phyloP scores from a whole-genome alignment of 1,284 basidiomycete genomes.

The Austroboletus olivaceoglutinosus region DNA sequence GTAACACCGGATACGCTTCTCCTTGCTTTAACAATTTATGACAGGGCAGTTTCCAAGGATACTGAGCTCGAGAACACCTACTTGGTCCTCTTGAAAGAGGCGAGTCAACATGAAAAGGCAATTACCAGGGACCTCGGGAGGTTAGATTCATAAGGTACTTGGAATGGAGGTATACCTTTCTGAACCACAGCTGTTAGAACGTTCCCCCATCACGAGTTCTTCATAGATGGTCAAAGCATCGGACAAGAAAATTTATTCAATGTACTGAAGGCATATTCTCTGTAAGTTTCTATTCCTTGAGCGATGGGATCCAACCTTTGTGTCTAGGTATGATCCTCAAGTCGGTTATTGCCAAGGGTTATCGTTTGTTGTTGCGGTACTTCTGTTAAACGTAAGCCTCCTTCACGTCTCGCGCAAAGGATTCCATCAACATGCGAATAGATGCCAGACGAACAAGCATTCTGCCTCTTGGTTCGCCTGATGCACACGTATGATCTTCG shows the following conservation, averaged over 20 bases:
- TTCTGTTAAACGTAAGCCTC: slow-evolving; percentile 80
- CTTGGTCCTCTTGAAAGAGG: slow-evolving; percentile 78
- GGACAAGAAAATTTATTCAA: slow-evolving; percentile 98
- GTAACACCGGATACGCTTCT: slow-evolving; percentile 8
- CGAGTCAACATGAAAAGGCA: slow-evolving; percentile 88
- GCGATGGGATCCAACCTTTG: slow-evolving; percentile 6
- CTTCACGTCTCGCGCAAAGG: background rate
- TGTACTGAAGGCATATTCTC: slow-evolving; percentile 94
- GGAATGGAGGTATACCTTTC: slow-evolving; percentile 5
- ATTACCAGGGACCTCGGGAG: slow-evolving; percentile 90
- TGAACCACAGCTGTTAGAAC: slow-evolving; percentile 52
- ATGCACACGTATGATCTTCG: slow-evolving; percentile 97
- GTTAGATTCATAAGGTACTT: slow-evolving; percentile 32
- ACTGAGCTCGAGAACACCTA: slow-evolving; percentile 84
- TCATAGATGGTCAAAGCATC: slow-evolving; percentile 86
- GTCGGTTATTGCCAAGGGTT: slow-evolving; percentile 98
- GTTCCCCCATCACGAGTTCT: slow-evolving; percentile 97
- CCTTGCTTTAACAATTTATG: slow-evolving; percentile 12
- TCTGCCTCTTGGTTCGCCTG: slow-evolving; percentile 92
- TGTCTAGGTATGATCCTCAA: slow-evolving; percentile 80
- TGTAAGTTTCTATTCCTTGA: slow-evolving; percentile 47
- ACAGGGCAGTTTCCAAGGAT: slow-evolving; percentile 87
- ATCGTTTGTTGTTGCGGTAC: slow-evolving; percentile 92
- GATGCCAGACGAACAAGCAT: slow-evolving; percentile 99
- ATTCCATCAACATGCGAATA: slow-evolving; percentile 33